Conservation (phyloP, 768 basidiomycete genomes). For the Amanita exitialis region DNA sequence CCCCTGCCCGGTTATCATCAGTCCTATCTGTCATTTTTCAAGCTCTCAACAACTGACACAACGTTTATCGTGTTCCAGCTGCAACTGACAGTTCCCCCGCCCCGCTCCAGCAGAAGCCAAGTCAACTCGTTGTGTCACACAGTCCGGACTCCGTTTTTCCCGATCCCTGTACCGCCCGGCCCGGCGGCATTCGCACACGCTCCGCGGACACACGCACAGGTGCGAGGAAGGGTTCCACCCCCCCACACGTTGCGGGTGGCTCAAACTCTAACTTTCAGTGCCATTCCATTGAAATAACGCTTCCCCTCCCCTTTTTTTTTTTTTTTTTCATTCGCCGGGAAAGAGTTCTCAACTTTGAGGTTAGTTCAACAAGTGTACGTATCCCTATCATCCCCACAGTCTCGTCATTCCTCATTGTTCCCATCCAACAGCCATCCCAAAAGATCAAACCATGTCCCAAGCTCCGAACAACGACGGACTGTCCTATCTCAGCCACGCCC, state of each 20-base stretch:
- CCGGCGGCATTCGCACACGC: too few species aligned
- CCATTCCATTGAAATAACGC: neutral
- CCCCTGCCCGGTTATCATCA: too few species aligned
- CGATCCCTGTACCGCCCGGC: too few species aligned
- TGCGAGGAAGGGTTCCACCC: neutral
- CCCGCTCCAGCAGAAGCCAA: neutral
- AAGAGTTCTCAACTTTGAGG: neutral
- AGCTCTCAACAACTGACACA: too few species aligned
- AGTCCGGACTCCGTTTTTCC: neutral
- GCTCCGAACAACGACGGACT: neutral
- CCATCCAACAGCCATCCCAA: neutral
- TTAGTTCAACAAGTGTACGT: neutral
- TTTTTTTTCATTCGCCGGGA: neutral
- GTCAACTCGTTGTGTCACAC: too few species aligned
- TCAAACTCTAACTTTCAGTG: neutral
- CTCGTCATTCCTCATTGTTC: neutral
- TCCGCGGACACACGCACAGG: neutral
- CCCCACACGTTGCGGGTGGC: neutral
- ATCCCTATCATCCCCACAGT: neutral
- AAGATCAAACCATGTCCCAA: neutral
- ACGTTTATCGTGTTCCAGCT: too few species aligned
- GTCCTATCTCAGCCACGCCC: constrained; percentile 33
- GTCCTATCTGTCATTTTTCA: too few species aligned
- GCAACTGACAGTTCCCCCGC: neutral
- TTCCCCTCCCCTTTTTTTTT: too few species aligned